phyloP scores from a whole-genome alignment of 1,284 basidiomycete species.

The Trametes versicolor region DNA sequence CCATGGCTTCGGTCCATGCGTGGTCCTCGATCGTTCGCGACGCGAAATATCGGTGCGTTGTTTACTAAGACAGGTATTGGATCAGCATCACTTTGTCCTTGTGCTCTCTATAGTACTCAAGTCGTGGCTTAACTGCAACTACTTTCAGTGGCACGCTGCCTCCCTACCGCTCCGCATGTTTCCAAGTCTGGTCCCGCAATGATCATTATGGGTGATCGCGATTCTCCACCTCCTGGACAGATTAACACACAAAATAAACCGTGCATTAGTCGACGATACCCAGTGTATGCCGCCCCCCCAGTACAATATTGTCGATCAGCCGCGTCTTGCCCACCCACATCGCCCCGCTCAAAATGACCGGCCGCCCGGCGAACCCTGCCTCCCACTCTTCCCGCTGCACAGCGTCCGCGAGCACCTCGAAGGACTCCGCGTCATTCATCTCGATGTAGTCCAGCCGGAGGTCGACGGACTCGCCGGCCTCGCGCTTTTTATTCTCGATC shows the following conservation, averaged over 20 bases:
- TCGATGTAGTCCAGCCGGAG: conserved; percentile 88
- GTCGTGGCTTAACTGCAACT: too few relatives aligned
- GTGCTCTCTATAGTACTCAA: too few relatives aligned
- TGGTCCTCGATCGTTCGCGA: too few relatives aligned
- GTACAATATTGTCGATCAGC: conserved; percentile 92
- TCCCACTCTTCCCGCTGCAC: conserved; percentile 42
- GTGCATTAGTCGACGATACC: conserved; percentile 34
- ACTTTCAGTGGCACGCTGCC: too few relatives aligned
- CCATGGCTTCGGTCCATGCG: too few relatives aligned
- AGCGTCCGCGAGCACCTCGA: conserved; percentile 63
- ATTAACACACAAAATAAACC: background rate
- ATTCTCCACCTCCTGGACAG: background rate
- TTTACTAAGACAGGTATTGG: too few relatives aligned
- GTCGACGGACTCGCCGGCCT: conserved; percentile 53
- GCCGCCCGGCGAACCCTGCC: conserved; percentile 41
- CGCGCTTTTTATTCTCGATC: conserved; percentile 45
- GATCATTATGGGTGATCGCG: too few relatives aligned
- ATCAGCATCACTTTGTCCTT: too few relatives aligned
- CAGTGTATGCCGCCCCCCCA: conserved; percentile 60
- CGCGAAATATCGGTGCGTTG: too few relatives aligned
- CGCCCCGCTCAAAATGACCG: conserved; percentile 89
- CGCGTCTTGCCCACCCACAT: conserved; percentile 89
- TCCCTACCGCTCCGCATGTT: too few relatives aligned
- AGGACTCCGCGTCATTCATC: conserved; percentile 85
- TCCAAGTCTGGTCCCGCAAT: too few relatives aligned